phyloP scores from a whole-genome alignment of 1,139 yeast species.

The Blastobotrys illinoisensis region DNA sequence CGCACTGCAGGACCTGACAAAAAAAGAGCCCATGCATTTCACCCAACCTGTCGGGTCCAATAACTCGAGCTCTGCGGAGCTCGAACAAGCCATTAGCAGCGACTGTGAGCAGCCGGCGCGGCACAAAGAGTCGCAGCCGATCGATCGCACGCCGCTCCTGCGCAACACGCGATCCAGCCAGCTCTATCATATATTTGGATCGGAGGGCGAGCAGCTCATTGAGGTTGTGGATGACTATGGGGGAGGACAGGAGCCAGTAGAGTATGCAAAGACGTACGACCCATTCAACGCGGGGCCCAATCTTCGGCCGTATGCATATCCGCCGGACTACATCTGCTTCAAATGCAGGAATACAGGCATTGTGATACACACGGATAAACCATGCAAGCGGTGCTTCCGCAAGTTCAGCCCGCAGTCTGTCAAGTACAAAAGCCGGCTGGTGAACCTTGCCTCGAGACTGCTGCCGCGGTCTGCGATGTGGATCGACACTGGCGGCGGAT shows the following conservation, averaged over 20 bases:
- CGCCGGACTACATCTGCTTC: slow-evolving; percentile 4
- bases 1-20: neutral
- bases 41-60: neutral
- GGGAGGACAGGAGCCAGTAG: neutral
- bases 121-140: neutral
- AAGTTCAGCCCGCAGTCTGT: slow-evolving; percentile 5
- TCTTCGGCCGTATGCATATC: slow-evolving; percentile 5
- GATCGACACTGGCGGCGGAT: slow-evolving; percentile 7
- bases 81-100: neutral
- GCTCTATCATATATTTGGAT: neutral
- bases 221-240: neutral
- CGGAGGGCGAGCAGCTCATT: neutral
- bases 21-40: neutral
- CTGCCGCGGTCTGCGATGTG: neutral
- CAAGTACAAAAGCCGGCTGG: slow-evolving; percentile 4
- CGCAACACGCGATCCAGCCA: neutral
- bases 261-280: neutral
- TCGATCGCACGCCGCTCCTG: neutral
- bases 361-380: neutral
- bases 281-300: neutral
- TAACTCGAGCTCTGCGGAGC: neutral
- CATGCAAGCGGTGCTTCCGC: slow-evolving; percentile 8
- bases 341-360: slow-evolving; percentile 9
- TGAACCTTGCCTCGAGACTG: neutral
- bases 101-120: neutral